Evolutionary conservation across 495 filamentous ascomycete species (phyloP), one percentile per base, ranked within the genome.

Genomic region (Aspergillus nanangensis): DNA sequence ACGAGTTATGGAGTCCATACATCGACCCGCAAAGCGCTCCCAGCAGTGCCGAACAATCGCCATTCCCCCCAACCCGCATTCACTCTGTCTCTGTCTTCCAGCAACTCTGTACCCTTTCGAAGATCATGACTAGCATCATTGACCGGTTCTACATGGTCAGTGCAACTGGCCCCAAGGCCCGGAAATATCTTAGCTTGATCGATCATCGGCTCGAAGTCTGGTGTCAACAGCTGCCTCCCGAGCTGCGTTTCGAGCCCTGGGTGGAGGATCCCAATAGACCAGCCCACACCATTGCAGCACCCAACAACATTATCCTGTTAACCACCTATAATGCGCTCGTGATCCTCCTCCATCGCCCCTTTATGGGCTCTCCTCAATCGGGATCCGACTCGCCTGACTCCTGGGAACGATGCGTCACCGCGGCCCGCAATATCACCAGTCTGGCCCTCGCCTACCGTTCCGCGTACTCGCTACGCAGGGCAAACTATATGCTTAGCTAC

Each of bases 1-100:
- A 51, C 5, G 60, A 63, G 47, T 11, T 29, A 5, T 29, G 25
- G 25, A 29, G 5, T 5, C 25, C 25, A 7, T 29, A 29, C 11
- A 11, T 29, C 11, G 25, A 29, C 25, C 25, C 25, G 11, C 11
- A 7, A 11, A 29, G 5, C 25, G n/a, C n/a, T n/a, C n/a, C n/a
- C n/a, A n/a, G n/a, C n/a, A n/a, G n/a, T n/a, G n/a, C n/a, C n/a
- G n/a, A n/a, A n/a, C n/a, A n/a, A n/a, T n/a, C n/a, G n/a, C n/a
- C n/a, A n/a, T n/a, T n/a, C n/a, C n/a, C n/a, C n/a, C 7, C 25
- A 11, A 29, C 25, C 11, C 25, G 25, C 7, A 29, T 29, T 11
- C 25, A 29, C 25, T 29, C 25, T 29, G 25, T 29, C 25, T 29
- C 25, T 5, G 25, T 29, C 25, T 29, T 29, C 25, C 25, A 29